These are phyloP conservation scores for Dentipellis sp. DNA, from an alignment of 768 basidiomycete genomes.

Conservation along the genomic window DNA sequence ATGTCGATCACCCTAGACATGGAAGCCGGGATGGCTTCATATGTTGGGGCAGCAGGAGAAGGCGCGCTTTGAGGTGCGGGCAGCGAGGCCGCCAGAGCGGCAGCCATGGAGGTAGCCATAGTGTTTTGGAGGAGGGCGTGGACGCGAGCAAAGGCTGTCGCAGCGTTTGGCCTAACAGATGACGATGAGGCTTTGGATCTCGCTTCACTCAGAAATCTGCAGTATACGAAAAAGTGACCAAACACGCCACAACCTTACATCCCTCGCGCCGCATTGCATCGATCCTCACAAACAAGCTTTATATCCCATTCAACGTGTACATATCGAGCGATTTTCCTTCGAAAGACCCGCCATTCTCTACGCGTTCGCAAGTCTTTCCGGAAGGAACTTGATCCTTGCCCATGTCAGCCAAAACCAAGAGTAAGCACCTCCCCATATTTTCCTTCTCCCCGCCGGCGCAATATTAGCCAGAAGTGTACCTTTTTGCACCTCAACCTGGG, in stretches of 20 bases:
- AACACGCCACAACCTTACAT: not conserved
- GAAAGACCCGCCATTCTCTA: no score
- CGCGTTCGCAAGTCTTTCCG: no score
- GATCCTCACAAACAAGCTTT: not conserved
- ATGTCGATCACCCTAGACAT: conserved; percentile 93
- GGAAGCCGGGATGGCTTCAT: conserved; percentile 85
- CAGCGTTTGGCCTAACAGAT: not conserved
- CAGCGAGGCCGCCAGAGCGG: conserved; percentile 78
- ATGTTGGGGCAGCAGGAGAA: conserved; percentile 52
- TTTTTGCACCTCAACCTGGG: no score
- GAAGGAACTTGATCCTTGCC: no score
- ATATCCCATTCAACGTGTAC: not conserved
- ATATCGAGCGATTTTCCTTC: not conserved
- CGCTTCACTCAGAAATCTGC: no score
- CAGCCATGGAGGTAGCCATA: conserved; percentile 85
- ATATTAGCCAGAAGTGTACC: no score
- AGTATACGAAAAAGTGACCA: not conserved
- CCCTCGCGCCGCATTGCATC: not conserved
- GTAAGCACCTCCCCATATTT: no score
- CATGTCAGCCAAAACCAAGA: no score
- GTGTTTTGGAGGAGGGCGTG: not conserved
- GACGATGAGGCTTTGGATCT: no score
- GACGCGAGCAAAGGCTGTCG: not conserved
- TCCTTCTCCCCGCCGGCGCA: no score
- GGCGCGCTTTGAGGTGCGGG: conserved; percentile 57